phyloP scores from a whole-genome alignment of 306 rosid species.

The Inga leiocalycina region DNA sequence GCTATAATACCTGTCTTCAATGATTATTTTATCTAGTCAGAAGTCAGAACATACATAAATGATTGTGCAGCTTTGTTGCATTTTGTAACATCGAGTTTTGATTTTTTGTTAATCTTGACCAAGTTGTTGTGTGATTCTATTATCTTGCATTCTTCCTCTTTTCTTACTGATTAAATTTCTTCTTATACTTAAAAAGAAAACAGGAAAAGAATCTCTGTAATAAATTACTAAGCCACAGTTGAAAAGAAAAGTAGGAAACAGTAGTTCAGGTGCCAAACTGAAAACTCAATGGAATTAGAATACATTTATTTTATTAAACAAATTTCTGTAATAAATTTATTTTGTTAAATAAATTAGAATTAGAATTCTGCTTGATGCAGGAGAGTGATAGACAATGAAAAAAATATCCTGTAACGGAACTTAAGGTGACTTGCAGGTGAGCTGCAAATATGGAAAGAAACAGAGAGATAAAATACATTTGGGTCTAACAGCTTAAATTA shows the following conservation, averaged over 20 bases:
- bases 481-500: not conserved
- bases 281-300: not conserved
- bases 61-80: not conserved
- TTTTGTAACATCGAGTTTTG: not conserved
- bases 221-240: not conserved
- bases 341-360: too few relatives aligned
- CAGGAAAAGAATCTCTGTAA: not conserved
- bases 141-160: not conserved
- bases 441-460: not conserved
- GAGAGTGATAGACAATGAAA: not conserved
- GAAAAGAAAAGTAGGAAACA: not conserved
- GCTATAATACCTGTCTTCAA: not conserved
- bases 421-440: not conserved
- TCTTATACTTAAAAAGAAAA: not conserved
- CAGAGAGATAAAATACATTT: not conserved
- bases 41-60: not conserved
- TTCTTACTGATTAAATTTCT: not conserved
- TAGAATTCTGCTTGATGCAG: not conserved
- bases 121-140: not conserved
- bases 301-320: too few relatives aligned
- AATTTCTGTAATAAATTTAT: too few relatives aligned
- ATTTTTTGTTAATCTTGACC: not conserved
- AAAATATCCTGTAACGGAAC: not conserved
- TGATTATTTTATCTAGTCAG: not conserved
- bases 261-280: not conserved